Conservation (phyloP, 2,329 filamentous ascomycete genomes). For the Penicillium hesseltinei region DNA sequence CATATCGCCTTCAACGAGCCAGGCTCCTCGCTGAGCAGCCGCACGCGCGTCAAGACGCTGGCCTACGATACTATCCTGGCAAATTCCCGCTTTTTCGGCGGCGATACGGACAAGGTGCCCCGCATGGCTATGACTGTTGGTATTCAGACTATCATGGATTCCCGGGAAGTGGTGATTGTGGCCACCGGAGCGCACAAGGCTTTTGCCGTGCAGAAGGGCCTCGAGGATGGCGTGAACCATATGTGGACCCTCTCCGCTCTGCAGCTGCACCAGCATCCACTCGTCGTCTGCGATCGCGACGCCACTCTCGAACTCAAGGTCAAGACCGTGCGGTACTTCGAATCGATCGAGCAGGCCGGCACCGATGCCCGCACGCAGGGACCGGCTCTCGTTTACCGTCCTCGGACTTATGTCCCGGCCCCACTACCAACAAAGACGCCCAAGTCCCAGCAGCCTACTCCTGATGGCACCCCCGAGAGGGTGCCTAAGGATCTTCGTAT, state of each 20-base stretch:
- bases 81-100: constrained; percentile 79
- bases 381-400: constrained; percentile 43
- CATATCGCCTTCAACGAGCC: constrained; percentile 92
- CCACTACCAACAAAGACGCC: constrained; percentile 25
- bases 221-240: constrained; percentile 81
- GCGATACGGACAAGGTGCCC: constrained; percentile 71
- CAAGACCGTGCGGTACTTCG: constrained; percentile 73
- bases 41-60: constrained; percentile 81
- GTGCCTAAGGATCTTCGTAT: constrained; percentile 45
- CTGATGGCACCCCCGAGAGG: constrained; percentile 30
- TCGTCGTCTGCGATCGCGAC: constrained; percentile 82
- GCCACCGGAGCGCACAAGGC: constrained; percentile 80
- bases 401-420: constrained; percentile 37
- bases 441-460: constrained; percentile 25
- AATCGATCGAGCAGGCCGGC: constrained; percentile 67
- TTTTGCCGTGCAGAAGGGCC: constrained; percentile 72
- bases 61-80: constrained; percentile 84
- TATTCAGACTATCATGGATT: constrained; percentile 78
- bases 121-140: constrained; percentile 82
- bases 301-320: constrained; percentile 70
- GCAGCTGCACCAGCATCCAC: constrained; percentile 75
- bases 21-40: constrained; percentile 71
- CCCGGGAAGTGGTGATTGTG: constrained; percentile 77
- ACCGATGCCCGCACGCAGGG: constrained; percentile 46
- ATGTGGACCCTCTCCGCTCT: constrained; percentile 86